A percentile compares a stretch with the other conserved stretches of the same genome.
Evolutionary conservation across 208 protist genomes (phyloP).

Genomic region (Zelonia costaricensis): DNA sequence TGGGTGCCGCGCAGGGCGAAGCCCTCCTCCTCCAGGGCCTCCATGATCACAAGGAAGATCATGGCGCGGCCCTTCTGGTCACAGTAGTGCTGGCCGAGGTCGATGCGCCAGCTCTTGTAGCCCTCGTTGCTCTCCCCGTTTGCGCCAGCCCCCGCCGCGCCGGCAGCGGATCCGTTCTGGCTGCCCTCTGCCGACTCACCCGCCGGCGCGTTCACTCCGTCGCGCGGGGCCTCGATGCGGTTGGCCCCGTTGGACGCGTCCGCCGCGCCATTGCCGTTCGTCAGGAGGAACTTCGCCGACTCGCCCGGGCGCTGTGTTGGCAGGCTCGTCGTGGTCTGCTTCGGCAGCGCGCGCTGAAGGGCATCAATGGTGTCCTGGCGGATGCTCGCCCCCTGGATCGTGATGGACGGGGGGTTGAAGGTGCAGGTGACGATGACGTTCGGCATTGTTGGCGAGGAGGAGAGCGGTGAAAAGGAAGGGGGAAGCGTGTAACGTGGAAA

Average conservation of each 20-base stretch:
- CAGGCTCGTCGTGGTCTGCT: conserved; percentile 62
- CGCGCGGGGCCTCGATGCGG: conserved; percentile 9
- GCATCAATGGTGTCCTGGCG: conserved; percentile 79
- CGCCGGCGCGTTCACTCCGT: too few relatives aligned
- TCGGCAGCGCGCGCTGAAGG: conserved; percentile 63
- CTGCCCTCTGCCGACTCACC: not conserved
- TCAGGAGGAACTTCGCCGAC: conserved; percentile 53
- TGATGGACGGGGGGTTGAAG: conserved; percentile 80
- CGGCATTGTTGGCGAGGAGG: conserved; percentile 62
- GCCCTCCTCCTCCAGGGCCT: conserved; percentile 73
- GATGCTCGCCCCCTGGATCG: conserved; percentile 68
- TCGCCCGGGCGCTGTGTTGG: conserved; percentile 37
- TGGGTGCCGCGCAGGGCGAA: conserved; percentile 68
- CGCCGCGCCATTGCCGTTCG: conserved; percentile 15
- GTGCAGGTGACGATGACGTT: conserved; percentile 80
- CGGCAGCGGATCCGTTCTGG: not conserved
- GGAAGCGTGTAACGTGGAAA: not conserved
- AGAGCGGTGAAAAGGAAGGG: too few relatives aligned
- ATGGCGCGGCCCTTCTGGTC: conserved; percentile 66
- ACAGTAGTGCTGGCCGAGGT: conserved; percentile 85
- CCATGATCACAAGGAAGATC: conserved; percentile 67
- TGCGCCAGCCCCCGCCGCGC: not conserved
- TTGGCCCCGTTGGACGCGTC: not conserved
- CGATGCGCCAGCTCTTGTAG: conserved; percentile 66
- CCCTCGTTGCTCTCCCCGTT: conserved; percentile 19